phyloP scores from a whole-genome alignment of 1,284 basidiomycete genomes.

The Agroathelia rolfsii region DNA sequence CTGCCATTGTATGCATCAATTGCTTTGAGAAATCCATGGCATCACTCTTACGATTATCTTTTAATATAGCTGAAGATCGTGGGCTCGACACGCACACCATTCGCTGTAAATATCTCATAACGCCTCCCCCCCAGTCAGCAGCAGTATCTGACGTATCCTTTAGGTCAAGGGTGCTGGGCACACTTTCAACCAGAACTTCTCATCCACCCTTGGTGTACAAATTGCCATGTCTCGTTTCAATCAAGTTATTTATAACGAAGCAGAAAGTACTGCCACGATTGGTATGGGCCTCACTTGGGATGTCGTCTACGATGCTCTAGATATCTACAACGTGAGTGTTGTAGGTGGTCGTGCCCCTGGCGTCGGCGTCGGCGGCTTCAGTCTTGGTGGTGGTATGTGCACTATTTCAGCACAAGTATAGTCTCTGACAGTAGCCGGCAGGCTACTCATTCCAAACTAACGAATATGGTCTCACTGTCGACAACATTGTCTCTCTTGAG shows the following conservation, averaged over 20 bases:
- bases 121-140: not conserved
- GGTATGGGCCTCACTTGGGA: constrained; percentile 51
- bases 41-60: not conserved
- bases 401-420: constrained; percentile 8
- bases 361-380: constrained; percentile 46
- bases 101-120: constrained; percentile 24
- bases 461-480: constrained; percentile 39
- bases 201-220: constrained; percentile 45
- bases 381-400: constrained; percentile 43
- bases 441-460: constrained; percentile 48
- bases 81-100: constrained; percentile 29
- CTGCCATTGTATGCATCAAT: not conserved
- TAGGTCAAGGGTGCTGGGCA: constrained; percentile 51
- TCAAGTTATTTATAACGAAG: constrained; percentile 30
- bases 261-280: constrained; percentile 29
- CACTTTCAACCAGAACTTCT: constrained; percentile 36
- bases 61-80: not conserved
- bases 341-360: constrained; percentile 43
- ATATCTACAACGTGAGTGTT: constrained; percentile 34
- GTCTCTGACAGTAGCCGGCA: constrained; percentile 10
- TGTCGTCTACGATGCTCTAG: constrained; percentile 41
- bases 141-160: too few relatives aligned
- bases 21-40: too few relatives aligned
- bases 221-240: constrained; percentile 45
- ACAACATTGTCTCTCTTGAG: constrained; percentile 36